phyloP scores from a whole-genome alignment of 352 stramenopile genomes.

The Chrysophaeum taylorii region DNA sequence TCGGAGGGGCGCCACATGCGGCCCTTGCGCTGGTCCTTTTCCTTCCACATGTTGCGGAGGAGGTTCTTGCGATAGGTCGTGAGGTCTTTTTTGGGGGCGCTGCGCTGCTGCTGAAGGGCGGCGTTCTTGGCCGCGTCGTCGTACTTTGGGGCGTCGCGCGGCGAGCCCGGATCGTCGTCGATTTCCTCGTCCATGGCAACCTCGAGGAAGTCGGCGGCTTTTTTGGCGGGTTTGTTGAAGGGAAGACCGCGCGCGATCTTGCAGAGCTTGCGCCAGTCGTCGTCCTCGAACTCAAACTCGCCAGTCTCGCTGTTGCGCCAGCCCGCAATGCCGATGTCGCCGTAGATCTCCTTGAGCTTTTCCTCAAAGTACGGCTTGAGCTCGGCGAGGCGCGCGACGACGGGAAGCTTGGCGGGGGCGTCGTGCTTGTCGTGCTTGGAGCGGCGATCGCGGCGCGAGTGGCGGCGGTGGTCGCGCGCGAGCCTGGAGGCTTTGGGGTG shows the following conservation, averaged over 20 bases:
- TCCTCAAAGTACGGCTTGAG: conserved; percentile 7
- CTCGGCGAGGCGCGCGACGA: not conserved
- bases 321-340: conserved; percentile 9
- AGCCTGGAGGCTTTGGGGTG: no score
- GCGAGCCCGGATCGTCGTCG: no score
- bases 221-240: no score
- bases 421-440: not conserved
- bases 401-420: not conserved
- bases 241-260: no score
- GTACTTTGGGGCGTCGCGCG: no score
- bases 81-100: no score
- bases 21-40: conserved; percentile 11
- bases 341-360: not conserved
- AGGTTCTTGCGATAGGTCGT: no score
- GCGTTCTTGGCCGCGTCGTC: no score
- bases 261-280: not conserved
- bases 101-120: no score
- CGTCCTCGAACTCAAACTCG: not conserved
- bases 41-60: not conserved
- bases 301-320: not conserved
- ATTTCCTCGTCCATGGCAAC: no score
- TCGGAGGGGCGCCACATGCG: conserved; percentile 4
- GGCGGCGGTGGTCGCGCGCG: no score
- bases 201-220: no score
- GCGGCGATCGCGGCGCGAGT: not conserved